A percentile compares a stretch with the other conserved stretches of the same genome.
phyloP scores from a whole-genome alignment of 2,329 filamentous ascomycete species.

The Penicillium occitanis region DNA sequence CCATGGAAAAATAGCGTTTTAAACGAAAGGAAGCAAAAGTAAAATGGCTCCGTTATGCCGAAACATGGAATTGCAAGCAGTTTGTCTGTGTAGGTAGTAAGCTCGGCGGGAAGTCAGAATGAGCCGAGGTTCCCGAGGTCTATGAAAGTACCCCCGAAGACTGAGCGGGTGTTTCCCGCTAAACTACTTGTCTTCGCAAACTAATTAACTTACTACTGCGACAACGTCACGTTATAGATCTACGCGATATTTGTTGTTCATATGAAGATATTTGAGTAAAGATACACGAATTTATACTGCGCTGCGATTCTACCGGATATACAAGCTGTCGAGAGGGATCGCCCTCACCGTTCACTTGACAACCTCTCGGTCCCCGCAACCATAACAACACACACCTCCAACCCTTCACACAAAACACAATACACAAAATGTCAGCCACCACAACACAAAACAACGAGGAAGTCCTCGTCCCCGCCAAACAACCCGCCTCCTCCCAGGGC shows the following conservation, averaged over 20 bases:
- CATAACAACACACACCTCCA: background rate
- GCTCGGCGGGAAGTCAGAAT: background rate
- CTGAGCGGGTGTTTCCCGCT: background rate
- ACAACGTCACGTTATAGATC: background rate
- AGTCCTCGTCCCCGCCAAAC: conserved; percentile 16
- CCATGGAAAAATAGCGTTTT: background rate
- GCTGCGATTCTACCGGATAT: background rate
- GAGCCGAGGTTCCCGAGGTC: conserved; percentile 9
- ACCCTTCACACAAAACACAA: background rate
- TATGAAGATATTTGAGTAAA: background rate
- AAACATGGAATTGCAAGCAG: background rate
- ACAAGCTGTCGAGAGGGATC: background rate
- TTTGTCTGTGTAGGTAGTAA: background rate
- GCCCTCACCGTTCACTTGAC: background rate
- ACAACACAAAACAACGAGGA: conserved; percentile 11
- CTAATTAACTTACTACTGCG: background rate
- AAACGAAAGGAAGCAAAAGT: background rate
- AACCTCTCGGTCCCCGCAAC: background rate
- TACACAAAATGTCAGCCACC: conserved; percentile 7
- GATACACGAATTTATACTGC: background rate
- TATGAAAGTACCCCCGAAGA: too few relatives aligned
- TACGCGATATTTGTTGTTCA: background rate
- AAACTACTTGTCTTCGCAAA: background rate
- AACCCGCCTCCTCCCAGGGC: conserved; percentile 36
- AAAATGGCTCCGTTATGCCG: background rate